Percentiles rank a stretch among this genome's conserved stretches.
Conservation (phyloP, 176 grass and related monocot species). For the Paspalum vaginatum region DNA sequence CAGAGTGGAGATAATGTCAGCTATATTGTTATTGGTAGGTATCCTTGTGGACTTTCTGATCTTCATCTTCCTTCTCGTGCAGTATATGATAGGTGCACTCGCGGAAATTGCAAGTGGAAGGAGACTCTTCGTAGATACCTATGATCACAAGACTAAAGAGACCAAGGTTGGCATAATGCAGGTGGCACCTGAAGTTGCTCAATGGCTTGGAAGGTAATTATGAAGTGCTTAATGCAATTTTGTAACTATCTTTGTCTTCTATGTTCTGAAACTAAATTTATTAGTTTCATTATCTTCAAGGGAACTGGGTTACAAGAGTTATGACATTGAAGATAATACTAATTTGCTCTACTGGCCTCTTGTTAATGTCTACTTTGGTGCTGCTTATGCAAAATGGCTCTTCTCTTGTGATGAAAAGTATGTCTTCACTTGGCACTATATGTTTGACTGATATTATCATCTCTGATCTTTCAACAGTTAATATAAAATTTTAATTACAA, state of each 20-base stretch:
- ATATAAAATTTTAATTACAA: slow-evolving; percentile 43
- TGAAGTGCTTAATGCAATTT: slow-evolving; percentile 26
- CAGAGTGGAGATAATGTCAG: slow-evolving; percentile 6
- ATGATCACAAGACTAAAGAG: slow-evolving; percentile 78
- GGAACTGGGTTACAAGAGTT: slow-evolving; percentile 87
- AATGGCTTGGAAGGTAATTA: slow-evolving; percentile 79
- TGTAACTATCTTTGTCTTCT: slow-evolving; percentile 25
- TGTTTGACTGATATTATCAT: slow-evolving; percentile 15
- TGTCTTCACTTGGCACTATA: slow-evolving; percentile 16
- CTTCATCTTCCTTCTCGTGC: slow-evolving; percentile 32
- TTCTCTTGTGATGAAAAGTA: slow-evolving; percentile 95
- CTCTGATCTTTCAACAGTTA: slow-evolving; percentile 30
- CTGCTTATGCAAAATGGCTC: slow-evolving; percentile 91
- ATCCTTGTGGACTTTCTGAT: slow-evolving; percentile 18
- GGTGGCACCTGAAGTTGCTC: slow-evolving; percentile 76
- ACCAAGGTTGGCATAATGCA: slow-evolving; percentile 86
- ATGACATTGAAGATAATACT: slow-evolving; percentile 73
- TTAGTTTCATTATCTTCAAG: slow-evolving; percentile 49
- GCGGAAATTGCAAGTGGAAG: slow-evolving; percentile 83
- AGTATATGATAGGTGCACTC: slow-evolving; percentile 90
- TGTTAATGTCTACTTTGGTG: slow-evolving; percentile 96
- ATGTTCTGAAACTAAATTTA: slow-evolving; percentile 24
- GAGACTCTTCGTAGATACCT: slow-evolving; percentile 70
- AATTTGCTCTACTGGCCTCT: slow-evolving; percentile 83
- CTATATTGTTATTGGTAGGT: slow-evolving; percentile 16